phyloP scores from a whole-genome alignment of 352 stramenopile genomes.

The Thalassiosira mediterranea region DNA sequence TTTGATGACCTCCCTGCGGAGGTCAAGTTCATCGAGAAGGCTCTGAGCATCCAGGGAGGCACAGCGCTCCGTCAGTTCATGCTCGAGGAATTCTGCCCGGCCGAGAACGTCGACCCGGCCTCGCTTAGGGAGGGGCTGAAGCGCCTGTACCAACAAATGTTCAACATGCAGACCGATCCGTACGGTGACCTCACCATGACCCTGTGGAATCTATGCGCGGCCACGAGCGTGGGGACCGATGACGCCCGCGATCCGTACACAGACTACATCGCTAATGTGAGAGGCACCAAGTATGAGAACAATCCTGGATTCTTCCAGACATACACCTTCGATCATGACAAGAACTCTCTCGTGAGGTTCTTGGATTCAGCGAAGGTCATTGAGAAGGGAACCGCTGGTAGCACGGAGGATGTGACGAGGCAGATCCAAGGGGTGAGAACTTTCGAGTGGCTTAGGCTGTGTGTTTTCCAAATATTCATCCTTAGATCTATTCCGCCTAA shows the following conservation, averaged over 20 bases:
- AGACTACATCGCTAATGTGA: conserved; percentile 60
- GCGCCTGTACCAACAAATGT: conserved; percentile 73
- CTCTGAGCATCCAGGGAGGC: conserved; percentile 71
- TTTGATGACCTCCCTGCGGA: conserved; percentile 75
- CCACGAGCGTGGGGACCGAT: conserved; percentile 71
- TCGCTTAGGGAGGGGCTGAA: conserved; percentile 73
- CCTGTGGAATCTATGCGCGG: conserved; percentile 67
- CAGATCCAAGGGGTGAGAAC: conserved; percentile 54
- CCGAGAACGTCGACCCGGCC: conserved; percentile 65
- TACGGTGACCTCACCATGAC: conserved; percentile 81
- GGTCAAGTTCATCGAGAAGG: conserved; percentile 78
- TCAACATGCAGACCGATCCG: conserved; percentile 83
- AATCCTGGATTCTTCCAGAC: conserved; percentile 81
- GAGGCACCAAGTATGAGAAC: conserved; percentile 50
- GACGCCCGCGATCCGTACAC: conserved; percentile 71
- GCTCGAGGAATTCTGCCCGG: conserved; percentile 80
- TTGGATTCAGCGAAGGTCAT: conserved; percentile 69
- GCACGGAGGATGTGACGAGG: conserved; percentile 52
- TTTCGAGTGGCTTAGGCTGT: too few species aligned
- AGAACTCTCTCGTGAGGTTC: conserved; percentile 77
- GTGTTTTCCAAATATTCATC: too few species aligned
- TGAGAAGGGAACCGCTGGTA: conserved; percentile 46
- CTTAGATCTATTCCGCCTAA: too few species aligned
- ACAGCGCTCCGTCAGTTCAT: conserved; percentile 80
- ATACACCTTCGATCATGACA: conserved; percentile 81